Evolutionary conservation across 2,329 filamentous ascomycete species (phyloP).

Genomic region (Herpomyces periplanetae): DNA sequence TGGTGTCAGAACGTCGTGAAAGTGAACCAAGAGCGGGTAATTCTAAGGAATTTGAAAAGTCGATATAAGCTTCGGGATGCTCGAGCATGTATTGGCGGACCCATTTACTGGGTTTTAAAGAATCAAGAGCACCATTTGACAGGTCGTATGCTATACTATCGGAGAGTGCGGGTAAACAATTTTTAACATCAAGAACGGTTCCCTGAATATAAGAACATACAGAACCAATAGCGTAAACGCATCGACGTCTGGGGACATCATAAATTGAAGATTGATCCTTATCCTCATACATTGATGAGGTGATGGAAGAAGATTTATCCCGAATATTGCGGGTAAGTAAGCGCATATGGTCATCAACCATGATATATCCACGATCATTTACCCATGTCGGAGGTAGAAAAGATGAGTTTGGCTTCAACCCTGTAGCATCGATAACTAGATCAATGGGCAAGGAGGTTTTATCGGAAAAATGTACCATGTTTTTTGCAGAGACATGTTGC

Average conservation of each 20-base stretch:
- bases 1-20: no score
- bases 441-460: constrained; percentile 12
- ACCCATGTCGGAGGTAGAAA: constrained; percentile 13
- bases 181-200: constrained; percentile 9
- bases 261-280: constrained; percentile 10
- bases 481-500: no score
- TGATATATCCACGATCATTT: constrained; percentile 11
- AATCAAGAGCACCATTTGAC: no score
- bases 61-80: no score
- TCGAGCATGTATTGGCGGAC: no score
- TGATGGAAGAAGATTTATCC: constrained; percentile 5
- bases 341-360: constrained; percentile 8
- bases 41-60: no score
- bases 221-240: constrained; percentile 13
- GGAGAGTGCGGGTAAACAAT: no score
- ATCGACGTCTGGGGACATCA: constrained; percentile 7
- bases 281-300: constrained; percentile 8
- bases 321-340: constrained; percentile 5
- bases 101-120: no score
- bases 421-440: constrained; percentile 14
- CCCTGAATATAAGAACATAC: constrained; percentile 10
- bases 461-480: constrained; percentile 10
- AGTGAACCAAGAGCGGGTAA: no score
- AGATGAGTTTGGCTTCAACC: constrained; percentile 13
- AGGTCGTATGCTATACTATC: no score